Base-by-base conservation (phyloP, 1,139 yeast species). In the Yamadazyma dushanensis region DNA sequence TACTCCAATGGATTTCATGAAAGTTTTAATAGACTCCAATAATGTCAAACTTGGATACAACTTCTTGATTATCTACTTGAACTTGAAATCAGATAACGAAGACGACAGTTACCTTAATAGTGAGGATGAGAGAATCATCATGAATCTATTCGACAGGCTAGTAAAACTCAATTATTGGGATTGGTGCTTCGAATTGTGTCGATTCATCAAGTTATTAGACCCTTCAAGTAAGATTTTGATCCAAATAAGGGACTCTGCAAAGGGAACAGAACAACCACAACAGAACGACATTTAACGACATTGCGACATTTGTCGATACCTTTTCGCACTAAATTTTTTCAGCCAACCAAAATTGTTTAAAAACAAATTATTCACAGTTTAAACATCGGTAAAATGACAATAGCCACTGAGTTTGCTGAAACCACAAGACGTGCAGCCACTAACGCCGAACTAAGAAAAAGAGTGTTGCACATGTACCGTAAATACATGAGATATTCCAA, bases 331-430 rank as follows among this genome's bases (percentile, higher is more conserved):
- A 20, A 16, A 10, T 19, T 16, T n/a, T 11, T 33, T 38, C 32
- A 38, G 28, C 50, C 51, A 47, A 46, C 50, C 51, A 46, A 43
- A 44, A 30, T 32, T 21, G 26, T 23, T 33, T 29, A 35, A 45
- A 44, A 40, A 38, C 41, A 39, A 33, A 31, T 43, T 24, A 28
- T 35, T 16, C 37, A 24, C 13, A 23, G 19, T 18, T 28, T 15
- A 16, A 11, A 17, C 14, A 28, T 14, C 16, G 20, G 48, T 29
- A 28, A 29, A 19, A 79, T 81, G 67, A 82, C 86, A 24, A 66
- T 78, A 45, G 82, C 90, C 34, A 86, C 96, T 13, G 89, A 86
- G 49, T 84, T 83, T 63, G 95, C 96, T 13, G 87, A 83, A 62
- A 78, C 92, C 31, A 83, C 95, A 16, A 80, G 78, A 57, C 76